Base-by-base conservation (phyloP, 1,139 yeast species). In the Yamadazyma spencermartinsiae region DNA sequence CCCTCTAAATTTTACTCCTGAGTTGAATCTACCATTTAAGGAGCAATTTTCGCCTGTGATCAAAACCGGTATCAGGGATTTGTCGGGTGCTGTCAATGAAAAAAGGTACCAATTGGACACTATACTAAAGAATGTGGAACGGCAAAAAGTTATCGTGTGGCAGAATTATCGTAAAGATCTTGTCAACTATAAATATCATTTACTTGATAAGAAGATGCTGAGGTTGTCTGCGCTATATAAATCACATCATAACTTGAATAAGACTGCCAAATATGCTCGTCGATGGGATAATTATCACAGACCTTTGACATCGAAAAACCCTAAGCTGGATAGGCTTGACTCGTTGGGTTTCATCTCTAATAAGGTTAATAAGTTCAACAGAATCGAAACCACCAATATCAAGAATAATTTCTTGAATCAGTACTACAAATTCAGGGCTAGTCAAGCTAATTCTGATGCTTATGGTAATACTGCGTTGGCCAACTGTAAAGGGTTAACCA, bases 131-230 rank as follows among this genome's bases (percentile, higher is more conserved):
- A 54, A 52, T 25, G 48, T 59, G 8, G 45, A 51, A n/a, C 60
- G 62, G 2, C 58, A 66, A 36, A 49, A 59, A n/a, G 50, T 48
- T 10, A 56, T 65, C 4, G 48, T 64, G 18, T 68, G 74, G 74
- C 54, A 59, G 38, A 66, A 60, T 39, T 68, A 62, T 45, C 49
- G 57, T 33, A 42, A 42, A 14, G 50, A 58, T 16, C 42, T 64
- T 38, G 41, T 56, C n/a, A 44, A 49, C 20, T 39, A 55, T 26
- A 60, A 60, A 36, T 55, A 54, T 40, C 43, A 52, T 27, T 42
- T 65, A 35, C 46, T 63, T 3, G 46, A 55, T 21, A 45, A 58
- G 17, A 56, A 63, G 4, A 48, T 57, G 30, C 47, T 48, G 19
- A 56, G 63, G 35, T 46, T 68, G 25, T 44, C 49, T 33, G 47